Evolutionary conservation across 805 yeast genomes (phyloP).

Genomic region (Yarrowia bubula): DNA sequence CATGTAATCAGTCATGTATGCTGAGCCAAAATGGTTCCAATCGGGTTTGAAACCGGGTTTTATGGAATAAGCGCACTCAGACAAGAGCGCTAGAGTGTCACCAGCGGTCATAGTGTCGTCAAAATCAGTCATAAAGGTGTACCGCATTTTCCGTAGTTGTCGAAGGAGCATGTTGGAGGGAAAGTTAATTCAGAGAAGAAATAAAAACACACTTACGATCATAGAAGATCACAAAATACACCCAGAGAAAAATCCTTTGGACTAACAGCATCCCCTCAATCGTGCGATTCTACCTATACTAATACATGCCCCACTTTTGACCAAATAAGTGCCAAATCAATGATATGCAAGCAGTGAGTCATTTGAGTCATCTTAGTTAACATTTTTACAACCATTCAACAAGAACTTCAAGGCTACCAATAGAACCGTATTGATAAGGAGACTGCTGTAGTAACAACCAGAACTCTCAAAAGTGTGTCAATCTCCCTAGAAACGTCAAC

Average conservation of each 20-base stretch:
- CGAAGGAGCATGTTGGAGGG: background rate
- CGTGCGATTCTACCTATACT: no score
- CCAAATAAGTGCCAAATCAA: background rate
- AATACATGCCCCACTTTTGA: no score
- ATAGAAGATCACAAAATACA: no score
- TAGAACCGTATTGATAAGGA: background rate
- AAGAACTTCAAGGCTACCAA: background rate
- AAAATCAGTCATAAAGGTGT: slow-evolving; percentile 54
- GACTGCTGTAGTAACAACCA: no score
- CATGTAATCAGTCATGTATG: slow-evolving; percentile 44
- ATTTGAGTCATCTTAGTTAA: background rate
- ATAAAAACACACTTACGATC: background rate
- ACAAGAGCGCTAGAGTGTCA: slow-evolving; percentile 56
- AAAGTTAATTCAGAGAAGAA: background rate
- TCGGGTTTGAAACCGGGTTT: slow-evolving; percentile 43
- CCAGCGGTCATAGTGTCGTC: slow-evolving; percentile 60
- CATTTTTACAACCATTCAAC: background rate
- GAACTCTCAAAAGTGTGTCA: no score
- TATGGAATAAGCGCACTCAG: slow-evolving; percentile 46
- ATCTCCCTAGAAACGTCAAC: no score
- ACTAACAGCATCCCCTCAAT: no score
- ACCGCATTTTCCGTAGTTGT: background rate
- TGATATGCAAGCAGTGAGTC: background rate
- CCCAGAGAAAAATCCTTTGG: no score
- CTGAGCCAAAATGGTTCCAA: slow-evolving; percentile 46